These are phyloP conservation scores for Aspergillus fischeri DNA, from an alignment of 2,329 filamentous ascomycete genomes.

Conservation along the genomic window DNA sequence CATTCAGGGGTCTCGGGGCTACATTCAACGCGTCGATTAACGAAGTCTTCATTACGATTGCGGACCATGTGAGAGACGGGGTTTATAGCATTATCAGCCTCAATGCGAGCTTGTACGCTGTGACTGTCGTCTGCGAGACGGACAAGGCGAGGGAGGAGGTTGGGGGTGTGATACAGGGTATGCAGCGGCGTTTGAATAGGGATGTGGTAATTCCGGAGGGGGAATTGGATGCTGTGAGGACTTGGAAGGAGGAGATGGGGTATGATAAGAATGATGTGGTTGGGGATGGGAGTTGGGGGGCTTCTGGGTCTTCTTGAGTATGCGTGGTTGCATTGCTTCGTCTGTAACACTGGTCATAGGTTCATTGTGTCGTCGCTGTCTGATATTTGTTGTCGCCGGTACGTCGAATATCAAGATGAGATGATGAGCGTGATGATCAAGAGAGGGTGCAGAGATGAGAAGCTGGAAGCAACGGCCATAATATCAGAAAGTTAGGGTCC, in stretches of 20 bases:
- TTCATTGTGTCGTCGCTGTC: too few relatives aligned
- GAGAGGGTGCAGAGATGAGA: too few relatives aligned
- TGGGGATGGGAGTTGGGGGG: neutral
- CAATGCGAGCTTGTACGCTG: neutral
- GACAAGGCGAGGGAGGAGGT: neutral
- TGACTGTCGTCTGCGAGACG: neutral
- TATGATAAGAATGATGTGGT: neutral
- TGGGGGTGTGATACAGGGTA: neutral
- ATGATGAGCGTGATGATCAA: too few relatives aligned
- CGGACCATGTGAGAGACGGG: neutral
- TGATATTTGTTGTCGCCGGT: neutral
- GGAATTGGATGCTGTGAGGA: neutral
- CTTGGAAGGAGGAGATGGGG: neutral
- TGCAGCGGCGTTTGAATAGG: neutral
- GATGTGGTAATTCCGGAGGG: neutral
- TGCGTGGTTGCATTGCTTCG: neutral
- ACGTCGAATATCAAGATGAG: too few relatives aligned
- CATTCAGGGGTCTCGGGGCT: neutral
- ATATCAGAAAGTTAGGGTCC: too few relatives aligned
- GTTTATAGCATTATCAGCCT: neutral
- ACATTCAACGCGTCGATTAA: neutral
- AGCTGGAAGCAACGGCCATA: too few relatives aligned
- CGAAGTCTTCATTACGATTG: neutral
- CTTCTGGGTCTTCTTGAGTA: neutral
- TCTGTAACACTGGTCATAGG: too few relatives aligned